Base-by-base conservation (phyloP, 805 yeast genomes). In the Kodamaea laetipori region DNA sequence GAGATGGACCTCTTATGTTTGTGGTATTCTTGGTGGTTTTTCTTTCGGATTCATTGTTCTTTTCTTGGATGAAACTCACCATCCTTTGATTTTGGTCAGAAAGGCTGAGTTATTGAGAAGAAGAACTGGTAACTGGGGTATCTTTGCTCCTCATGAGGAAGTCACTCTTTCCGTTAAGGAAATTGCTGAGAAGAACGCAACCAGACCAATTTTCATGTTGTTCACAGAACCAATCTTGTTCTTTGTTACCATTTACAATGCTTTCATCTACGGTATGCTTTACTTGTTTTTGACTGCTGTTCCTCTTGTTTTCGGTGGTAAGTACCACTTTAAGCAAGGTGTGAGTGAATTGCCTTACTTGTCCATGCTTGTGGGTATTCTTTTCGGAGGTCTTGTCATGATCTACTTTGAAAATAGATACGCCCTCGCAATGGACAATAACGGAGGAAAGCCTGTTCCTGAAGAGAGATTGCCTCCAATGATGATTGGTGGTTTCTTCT, bases 381-480 rank as follows among this genome's bases (percentile, higher is more conserved):
- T 62, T 15, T 24, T 56, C 1, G 74, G 63, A 1, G 68, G 60
- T 37, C 44, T 55, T 19, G 48, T 49, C 21, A 64, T 59, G 63
- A 38, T 46, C 9, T 47, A 45, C 28, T 72, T 65, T 63, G 66
- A 50, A 6, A 50, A 43, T 16, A 37, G 48, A 6, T 74, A 69
- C 47, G 64, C 65, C 13, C 50, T 55, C 0, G 54, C 66, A 33
- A 43, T 65, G 26, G 74, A 68, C 1, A 56, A 21, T 13, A 67
- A 68, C 40, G 63, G 64, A n/a, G 78, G 78, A 4, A 62, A 61
- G 32, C 76, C 82, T 0, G 77, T 82, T 13, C 95, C 97, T 0
- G 96, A 90, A 63, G 84, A 82, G 26, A 80, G 96, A 63, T 70
- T 90, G 45, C 80, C 82, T 12, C 81, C 90, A 25, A 79, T 89